phyloP scores from a whole-genome alignment of 345 rosid genomes.

The Gossypioides kirkii region DNA sequence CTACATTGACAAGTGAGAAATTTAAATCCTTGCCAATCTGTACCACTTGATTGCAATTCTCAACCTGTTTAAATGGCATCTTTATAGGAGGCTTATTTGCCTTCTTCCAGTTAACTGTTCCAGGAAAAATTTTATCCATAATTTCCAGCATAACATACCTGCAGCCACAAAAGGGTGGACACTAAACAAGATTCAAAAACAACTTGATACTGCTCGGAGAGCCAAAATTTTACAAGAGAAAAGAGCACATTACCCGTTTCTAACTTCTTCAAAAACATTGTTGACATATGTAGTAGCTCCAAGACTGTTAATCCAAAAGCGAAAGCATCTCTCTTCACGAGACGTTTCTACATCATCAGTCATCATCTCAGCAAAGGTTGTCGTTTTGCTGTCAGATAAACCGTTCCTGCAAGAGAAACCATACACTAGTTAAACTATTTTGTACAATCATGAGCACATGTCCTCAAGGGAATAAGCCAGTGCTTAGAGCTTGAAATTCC shows the following conservation, averaged over 20 bases:
- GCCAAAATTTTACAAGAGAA: conserved; percentile 1
- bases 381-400: conserved; percentile 54
- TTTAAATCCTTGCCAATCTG: conserved; percentile 64
- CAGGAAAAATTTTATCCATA: conserved; percentile 65
- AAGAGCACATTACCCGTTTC: conserved; percentile 63
- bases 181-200: conserved; percentile 13
- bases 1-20: conserved; percentile 93
- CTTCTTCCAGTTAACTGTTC: conserved; percentile 79
- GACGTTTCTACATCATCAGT: conserved; percentile 92
- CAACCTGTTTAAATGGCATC: conserved; percentile 90
- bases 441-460: neutral
- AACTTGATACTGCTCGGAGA: neutral
- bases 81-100: conserved; percentile 84
- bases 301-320: conserved; percentile 96
- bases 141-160: conserved; percentile 94
- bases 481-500: neutral
- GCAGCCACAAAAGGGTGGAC: conserved; percentile 25
- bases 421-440: conserved; percentile 14
- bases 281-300: conserved; percentile 77
- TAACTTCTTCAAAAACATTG: conserved; percentile 85
- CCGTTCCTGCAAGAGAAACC: conserved; percentile 69
- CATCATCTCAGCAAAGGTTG: conserved; percentile 94
- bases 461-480: neutral
- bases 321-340: conserved; percentile 96
- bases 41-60: conserved; percentile 84